phyloP scores from a whole-genome alignment of 2,329 filamentous ascomycete species.

The Cytospora piceae region DNA sequence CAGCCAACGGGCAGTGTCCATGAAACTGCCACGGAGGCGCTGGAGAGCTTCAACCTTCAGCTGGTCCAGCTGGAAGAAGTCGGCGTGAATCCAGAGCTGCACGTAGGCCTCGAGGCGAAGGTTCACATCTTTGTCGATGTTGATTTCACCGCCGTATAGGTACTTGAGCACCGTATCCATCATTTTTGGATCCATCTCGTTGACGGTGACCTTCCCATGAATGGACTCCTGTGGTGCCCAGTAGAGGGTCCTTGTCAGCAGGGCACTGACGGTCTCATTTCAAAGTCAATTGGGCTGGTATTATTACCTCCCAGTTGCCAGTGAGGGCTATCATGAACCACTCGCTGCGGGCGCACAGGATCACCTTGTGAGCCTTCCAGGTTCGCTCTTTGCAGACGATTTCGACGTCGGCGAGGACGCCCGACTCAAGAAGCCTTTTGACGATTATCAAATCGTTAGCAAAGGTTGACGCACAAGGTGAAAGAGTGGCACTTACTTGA shows the following conservation, averaged over 20 bases:
- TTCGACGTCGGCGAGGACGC: background rate
- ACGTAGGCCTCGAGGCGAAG: too few species aligned
- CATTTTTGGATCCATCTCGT: background rate
- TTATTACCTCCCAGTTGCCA: background rate
- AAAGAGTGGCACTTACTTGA: background rate
- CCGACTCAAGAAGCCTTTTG: background rate
- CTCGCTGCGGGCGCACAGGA: slow-evolving; percentile 6
- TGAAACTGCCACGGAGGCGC: background rate
- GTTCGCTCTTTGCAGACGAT: background rate
- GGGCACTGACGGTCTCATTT: background rate
- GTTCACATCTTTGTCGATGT: background rate
- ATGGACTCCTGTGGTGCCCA: slow-evolving; percentile 5
- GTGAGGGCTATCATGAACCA: slow-evolving; percentile 3
- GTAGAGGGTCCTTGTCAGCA: background rate
- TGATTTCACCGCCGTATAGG: background rate
- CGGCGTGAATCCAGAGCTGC: slow-evolving; percentile 1
- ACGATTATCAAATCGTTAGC: background rate
- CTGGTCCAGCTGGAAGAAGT: slow-evolving; percentile 4
- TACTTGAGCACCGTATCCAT: slow-evolving; percentile 7
- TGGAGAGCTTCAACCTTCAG: background rate
- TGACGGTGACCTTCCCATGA: background rate
- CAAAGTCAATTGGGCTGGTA: background rate
- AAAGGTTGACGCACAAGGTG: background rate
- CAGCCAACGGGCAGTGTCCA: too few species aligned
- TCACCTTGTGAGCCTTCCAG: slow-evolving; percentile 8